These are phyloP conservation scores for Medicago truncatula DNA, from an alignment of 306 rosid genomes.

Conservation along the genomic window DNA sequence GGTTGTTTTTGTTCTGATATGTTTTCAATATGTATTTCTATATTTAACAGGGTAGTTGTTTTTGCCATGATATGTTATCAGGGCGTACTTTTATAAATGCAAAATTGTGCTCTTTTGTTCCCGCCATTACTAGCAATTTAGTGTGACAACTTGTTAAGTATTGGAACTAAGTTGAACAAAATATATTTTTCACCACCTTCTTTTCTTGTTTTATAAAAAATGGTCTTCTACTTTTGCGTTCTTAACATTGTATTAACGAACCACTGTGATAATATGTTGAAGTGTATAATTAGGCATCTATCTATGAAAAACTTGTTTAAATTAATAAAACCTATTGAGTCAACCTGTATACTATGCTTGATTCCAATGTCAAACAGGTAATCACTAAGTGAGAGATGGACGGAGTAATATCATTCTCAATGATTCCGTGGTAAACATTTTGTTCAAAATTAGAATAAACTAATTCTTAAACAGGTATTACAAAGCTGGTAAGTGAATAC, in stretches of 20 bases:
- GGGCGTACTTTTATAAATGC: not conserved
- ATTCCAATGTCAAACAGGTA: too few relatives aligned
- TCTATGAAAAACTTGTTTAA: too few relatives aligned
- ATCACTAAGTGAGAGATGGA: too few relatives aligned
- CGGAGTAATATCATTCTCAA: too few relatives aligned
- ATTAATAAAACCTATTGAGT: too few relatives aligned
- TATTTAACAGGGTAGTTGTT: not conserved
- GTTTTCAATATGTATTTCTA: not conserved
- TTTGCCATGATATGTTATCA: not conserved
- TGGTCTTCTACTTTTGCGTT: too few relatives aligned
- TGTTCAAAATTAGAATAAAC: not conserved
- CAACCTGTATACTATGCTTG: too few relatives aligned
- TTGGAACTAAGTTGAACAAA: not conserved
- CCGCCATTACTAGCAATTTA: not conserved
- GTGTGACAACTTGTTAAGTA: not conserved
- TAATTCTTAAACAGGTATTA: not conserved
- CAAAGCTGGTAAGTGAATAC: not conserved
- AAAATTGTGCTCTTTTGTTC: not conserved
- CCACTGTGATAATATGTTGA: not conserved
- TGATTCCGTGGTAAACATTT: not conserved
- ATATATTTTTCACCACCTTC: not conserved
- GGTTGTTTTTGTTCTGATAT: not conserved
- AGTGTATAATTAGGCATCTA: too few relatives aligned
- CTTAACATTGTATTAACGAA: not conserved
- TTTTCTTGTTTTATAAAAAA: not conserved